Base-by-base conservation (phyloP, 441 rosid genomes). In the Bruguiera hainesii region DNA sequence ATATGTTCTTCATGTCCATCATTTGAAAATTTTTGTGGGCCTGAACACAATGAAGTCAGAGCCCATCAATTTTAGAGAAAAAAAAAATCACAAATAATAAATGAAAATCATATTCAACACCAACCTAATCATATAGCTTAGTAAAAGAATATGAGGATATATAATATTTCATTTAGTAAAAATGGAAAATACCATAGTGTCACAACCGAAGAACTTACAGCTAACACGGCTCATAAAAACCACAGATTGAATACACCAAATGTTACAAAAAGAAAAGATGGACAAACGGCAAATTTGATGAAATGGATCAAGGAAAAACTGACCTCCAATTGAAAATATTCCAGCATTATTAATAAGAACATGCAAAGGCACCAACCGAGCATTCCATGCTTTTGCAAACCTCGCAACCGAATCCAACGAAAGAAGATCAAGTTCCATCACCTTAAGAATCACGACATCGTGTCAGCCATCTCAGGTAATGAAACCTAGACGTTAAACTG, bases 251-350 rank as follows among this genome's bases (percentile, higher is more conserved):
- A 7, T 33, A 8, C 37, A 7, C 37, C 9, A 33, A 33, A 7
- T 33, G 10, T 7, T 33, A 10, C 9, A 0, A 33, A 33, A 7
- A 33, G 37, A 33, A 33, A 33, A 33, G 37, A 33, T 33, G 37
- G 10, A 0, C 9, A 33, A 33, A 8, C 9, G 10, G 37, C 0
- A 7, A 33, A 33, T 33, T 7, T 33, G 7, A 52, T 20, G 56
- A 3, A 46, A 30, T 46, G 48, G 42, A 6, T 23, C 15, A 31
- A 11, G 3, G 69, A 57, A 67, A 72, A 46, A 68, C 89, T 13
- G 74, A 91, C 99, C 99, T 91, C 99, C 96, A 63, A 95, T 89
- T n/a, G 99, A 82, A 82, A 95, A 95, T 66, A 95, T 86, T 64
- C 96, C 99, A 5, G 99, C 99, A 72, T 91, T 95, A 75, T 95